A percentile compares a stretch with the other conserved stretches of the same genome.
Conservation (phyloP, 495 filamentous ascomycete species). For the Aspergillus conjunctus region DNA sequence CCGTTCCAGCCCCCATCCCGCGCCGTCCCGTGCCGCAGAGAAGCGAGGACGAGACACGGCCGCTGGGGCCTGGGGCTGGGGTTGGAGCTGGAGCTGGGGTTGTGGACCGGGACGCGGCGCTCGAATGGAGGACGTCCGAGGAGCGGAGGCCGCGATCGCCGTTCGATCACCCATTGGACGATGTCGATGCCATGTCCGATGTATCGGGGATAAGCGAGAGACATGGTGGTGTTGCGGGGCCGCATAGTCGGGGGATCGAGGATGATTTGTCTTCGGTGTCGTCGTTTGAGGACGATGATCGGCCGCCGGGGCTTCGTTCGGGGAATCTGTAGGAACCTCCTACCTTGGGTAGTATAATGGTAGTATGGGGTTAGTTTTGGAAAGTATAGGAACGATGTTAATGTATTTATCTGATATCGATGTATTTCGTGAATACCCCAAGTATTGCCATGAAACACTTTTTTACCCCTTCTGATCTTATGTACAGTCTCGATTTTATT, state of each 20-base stretch:
- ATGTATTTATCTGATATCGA: background rate
- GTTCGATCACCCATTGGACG: constrained; percentile 32
- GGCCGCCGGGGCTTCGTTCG: constrained; percentile 1
- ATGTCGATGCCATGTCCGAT: constrained; percentile 27
- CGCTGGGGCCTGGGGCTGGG: background rate
- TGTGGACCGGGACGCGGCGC: background rate
- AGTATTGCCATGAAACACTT: too few species aligned
- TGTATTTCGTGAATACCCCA: too few species aligned
- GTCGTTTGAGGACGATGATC: constrained; percentile 33
- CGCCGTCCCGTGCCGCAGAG: constrained; percentile 12
- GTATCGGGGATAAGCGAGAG: constrained; percentile 33
- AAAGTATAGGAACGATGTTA: background rate
- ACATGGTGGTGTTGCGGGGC: background rate
- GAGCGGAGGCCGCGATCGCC: constrained; percentile 27
- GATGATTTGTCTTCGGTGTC: constrained; percentile 45
- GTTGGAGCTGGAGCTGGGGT: too few species aligned
- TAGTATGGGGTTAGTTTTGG: background rate
- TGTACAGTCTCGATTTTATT: too few species aligned
- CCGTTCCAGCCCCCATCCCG: background rate
- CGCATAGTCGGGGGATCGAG: constrained; percentile 15
- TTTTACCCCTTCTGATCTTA: too few species aligned
- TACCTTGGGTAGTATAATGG: background rate
- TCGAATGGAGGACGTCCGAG: constrained; percentile 16
- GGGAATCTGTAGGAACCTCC: background rate
- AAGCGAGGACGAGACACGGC: background rate